Conservation (phyloP, 192 early-diverging fungal genomes). For the Chytriomyces hyalinus region DNA sequence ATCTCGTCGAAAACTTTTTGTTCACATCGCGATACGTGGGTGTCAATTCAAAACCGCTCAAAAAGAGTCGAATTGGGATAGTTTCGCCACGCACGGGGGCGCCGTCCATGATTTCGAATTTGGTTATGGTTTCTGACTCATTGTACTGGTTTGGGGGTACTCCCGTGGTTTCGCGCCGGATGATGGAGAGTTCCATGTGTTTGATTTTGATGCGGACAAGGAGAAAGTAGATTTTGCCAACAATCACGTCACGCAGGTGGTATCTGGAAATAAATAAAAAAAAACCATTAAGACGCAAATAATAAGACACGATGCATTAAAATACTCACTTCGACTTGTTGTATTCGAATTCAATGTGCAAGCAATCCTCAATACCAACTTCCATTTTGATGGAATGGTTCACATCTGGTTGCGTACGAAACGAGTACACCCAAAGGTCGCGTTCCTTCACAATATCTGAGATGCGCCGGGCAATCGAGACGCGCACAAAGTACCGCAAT, state of each 20-base stretch:
- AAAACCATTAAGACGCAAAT: not conserved
- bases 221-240: slow-evolving; percentile 99
- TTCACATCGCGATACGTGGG: slow-evolving; percentile 99
- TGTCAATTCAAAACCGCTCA: slow-evolving; percentile 96
- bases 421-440: slow-evolving; percentile 99
- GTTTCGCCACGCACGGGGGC: slow-evolving; percentile 96
- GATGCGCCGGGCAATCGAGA: slow-evolving; percentile 85
- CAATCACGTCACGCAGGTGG: slow-evolving; percentile 98
- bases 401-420: slow-evolving; percentile 86
- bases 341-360: slow-evolving; percentile 99
- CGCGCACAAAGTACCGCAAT: slow-evolving; percentile 94
- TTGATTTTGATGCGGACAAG: slow-evolving; percentile 99
- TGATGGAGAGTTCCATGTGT: slow-evolving; percentile 99
- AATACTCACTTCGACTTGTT: slow-evolving; percentile 90
- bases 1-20: slow-evolving; percentile 98
- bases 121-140: slow-evolving; percentile 98
- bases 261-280: slow-evolving; percentile 67
- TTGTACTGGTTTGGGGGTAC: slow-evolving; percentile 96
- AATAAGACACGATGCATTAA: not conserved
- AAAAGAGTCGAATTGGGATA: slow-evolving; percentile 96
- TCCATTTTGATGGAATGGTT: slow-evolving; percentile 99
- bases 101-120: slow-evolving; percentile 99
- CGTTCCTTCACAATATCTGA: slow-evolving; percentile 88
- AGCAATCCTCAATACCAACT: slow-evolving; percentile 98
- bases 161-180: slow-evolving; percentile 95